Evolutionary conservation across 129 eudicot species (phyloP).

Genomic region (Smallanthus sonchifolius): DNA sequence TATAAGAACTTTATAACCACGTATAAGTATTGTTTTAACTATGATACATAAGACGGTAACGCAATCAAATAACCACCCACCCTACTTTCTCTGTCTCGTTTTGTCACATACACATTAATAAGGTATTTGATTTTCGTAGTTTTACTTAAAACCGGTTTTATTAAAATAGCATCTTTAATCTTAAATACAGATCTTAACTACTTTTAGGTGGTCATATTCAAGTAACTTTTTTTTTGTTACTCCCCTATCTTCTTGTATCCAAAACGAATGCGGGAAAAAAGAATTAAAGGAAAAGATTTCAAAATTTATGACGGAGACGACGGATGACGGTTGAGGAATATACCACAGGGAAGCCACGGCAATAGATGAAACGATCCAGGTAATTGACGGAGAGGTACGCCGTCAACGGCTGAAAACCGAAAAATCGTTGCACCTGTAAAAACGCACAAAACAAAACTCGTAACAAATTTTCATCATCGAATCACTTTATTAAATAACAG

Average conservation of each 20-base stretch:
- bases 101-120: too few species aligned
- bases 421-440: slow-evolving; percentile 67
- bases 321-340: slow-evolving; percentile 13
- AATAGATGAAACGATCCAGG: slow-evolving; percentile 72
- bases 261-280: background rate
- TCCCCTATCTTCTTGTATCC: background rate
- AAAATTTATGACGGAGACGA: background rate
- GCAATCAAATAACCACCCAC: too few species aligned
- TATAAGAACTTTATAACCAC: too few species aligned
- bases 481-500: background rate
- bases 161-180: too few species aligned
- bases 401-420: slow-evolving; percentile 82
- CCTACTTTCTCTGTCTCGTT: too few species aligned
- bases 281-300: background rate
- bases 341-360: slow-evolving; percentile 73
- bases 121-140: too few species aligned
- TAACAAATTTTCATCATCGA: background rate
- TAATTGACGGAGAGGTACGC: slow-evolving; percentile 92
- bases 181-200: background rate
- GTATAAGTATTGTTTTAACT: too few species aligned
- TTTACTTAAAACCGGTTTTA: too few species aligned
- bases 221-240: background rate
- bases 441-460: background rate
- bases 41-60: too few species aligned
- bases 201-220: background rate